A percentile compares a stretch with the other conserved stretches of the same genome.
Conservation (phyloP, 306 rosid species). For the Vigna mungo region DNA sequence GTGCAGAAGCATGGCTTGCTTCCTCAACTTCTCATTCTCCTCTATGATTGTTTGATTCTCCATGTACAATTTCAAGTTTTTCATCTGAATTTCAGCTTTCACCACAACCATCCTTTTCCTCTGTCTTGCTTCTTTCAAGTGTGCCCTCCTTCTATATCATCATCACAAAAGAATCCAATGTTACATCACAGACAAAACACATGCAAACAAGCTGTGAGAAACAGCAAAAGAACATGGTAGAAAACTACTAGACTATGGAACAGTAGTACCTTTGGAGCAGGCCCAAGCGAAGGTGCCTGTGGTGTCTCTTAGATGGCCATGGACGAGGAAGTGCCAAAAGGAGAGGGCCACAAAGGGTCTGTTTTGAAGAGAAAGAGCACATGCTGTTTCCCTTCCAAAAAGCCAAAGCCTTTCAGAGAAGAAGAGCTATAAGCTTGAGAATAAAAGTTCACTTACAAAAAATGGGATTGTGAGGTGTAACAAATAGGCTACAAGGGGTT, state of each 20-base stretch:
- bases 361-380: slow-evolving; percentile 61
- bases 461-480: slow-evolving; percentile 40
- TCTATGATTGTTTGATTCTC: slow-evolving; percentile 76
- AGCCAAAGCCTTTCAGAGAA: background rate
- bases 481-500: slow-evolving; percentile 48
- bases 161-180: slow-evolving; percentile 20
- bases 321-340: slow-evolving; percentile 48
- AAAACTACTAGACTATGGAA: slow-evolving; percentile 1
- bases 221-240: background rate
- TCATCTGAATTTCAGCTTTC: slow-evolving; percentile 70
- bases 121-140: slow-evolving; percentile 50
- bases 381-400: slow-evolving; percentile 41
- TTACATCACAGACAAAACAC: slow-evolving; percentile 2
- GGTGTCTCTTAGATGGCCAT: slow-evolving; percentile 53
- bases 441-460: slow-evolving; percentile 29
- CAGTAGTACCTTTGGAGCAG: slow-evolving; percentile 63
- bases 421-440: slow-evolving; percentile 32
- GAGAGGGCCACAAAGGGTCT: slow-evolving; percentile 39
- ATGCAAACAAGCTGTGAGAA: background rate
- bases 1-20: slow-evolving; percentile 78
- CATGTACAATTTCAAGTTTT: slow-evolving; percentile 80
- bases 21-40: slow-evolving; percentile 82
- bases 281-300: slow-evolving; percentile 49
- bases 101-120: slow-evolving; percentile 46
- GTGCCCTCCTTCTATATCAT: slow-evolving; percentile 59